Conservation (phyloP, 176 grass and related monocot genomes). For the Themeda triandra region DNA sequence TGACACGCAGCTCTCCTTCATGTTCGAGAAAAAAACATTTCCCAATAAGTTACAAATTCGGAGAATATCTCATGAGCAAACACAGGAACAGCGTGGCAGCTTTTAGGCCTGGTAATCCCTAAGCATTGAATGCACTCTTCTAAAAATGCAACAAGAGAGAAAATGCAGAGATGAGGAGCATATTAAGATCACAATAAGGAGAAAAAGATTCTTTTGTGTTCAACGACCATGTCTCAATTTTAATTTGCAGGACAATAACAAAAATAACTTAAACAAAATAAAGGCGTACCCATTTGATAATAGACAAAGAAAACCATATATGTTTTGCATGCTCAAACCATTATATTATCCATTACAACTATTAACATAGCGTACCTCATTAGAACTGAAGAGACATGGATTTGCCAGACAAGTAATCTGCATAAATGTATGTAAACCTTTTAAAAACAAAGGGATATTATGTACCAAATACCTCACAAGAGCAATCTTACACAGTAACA, state of each 20-base stretch:
- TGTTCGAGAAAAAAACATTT: background rate
- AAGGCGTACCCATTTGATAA: background rate
- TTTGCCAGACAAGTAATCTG: constrained; percentile 90
- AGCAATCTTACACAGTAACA: background rate
- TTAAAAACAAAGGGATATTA: constrained; percentile 20
- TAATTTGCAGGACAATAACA: background rate
- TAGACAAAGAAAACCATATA: background rate
- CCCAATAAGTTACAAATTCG: constrained; percentile 2
- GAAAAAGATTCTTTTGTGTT: background rate
- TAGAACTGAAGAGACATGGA: constrained; percentile 80
- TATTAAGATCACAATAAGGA: background rate
- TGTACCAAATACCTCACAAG: background rate
- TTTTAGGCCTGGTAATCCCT: constrained; percentile 2
- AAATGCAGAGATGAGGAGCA: background rate
- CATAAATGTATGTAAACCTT: constrained; percentile 22
- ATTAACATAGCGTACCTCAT: constrained; percentile 56
- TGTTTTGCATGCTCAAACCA: constrained; percentile 10
- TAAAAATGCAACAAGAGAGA: background rate
- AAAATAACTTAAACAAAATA: background rate
- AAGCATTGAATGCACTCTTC: background rate
- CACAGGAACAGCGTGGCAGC: background rate
- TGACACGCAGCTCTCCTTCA: background rate
- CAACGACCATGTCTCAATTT: background rate
- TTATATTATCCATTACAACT: background rate
- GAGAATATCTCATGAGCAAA: background rate